These are phyloP conservation scores for Xanthoconium separans DNA, from an alignment of 1,284 basidiomycete species.

Conservation along the genomic window DNA sequence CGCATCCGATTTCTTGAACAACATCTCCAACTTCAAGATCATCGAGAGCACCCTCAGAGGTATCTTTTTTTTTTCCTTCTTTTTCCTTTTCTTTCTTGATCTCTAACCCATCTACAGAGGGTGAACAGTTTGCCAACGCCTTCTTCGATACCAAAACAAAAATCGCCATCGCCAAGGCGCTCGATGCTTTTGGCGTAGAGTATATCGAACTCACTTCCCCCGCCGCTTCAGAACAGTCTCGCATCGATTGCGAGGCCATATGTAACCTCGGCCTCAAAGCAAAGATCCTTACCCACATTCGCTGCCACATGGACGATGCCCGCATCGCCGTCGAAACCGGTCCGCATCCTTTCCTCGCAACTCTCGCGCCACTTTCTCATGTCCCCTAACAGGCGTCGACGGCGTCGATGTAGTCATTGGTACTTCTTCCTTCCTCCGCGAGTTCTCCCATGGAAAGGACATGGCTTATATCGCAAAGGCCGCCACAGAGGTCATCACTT, in stretches of 20 bases:
- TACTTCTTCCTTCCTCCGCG: conserved; percentile 97
- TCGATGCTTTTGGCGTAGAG: conserved; percentile 98
- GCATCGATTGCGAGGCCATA: conserved; percentile 95
- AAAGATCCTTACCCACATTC: conserved; percentile 98
- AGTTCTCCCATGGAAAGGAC: conserved; percentile 99
- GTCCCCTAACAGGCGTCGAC: conserved; percentile 72
- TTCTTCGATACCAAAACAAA: conserved; percentile 99
- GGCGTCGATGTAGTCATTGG: conserved; percentile 99
- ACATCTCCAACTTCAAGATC: conserved; percentile 92
- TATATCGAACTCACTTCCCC: conserved; percentile 99
- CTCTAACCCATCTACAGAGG: conserved; percentile 60
- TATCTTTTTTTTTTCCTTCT: conserved; percentile 26
- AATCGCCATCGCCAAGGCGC: conserved; percentile 97
- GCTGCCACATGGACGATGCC: conserved; percentile 99
- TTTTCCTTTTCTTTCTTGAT: neutral
- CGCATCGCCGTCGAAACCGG: conserved; percentile 98
- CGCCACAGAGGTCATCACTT: conserved; percentile 98
- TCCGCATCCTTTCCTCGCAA: conserved; percentile 32
- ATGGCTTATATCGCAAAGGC: conserved; percentile 99
- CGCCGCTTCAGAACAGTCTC: conserved; percentile 95
- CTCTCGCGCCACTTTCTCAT: neutral
- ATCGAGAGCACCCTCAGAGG: conserved; percentile 96
- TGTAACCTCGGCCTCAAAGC: conserved; percentile 98
- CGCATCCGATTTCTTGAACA: conserved; percentile 89
- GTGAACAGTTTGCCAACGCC: conserved; percentile 99